These are phyloP conservation scores for Komagataella pseudopastoris DNA, from an alignment of 805 yeast species.

Conservation along the genomic window DNA sequence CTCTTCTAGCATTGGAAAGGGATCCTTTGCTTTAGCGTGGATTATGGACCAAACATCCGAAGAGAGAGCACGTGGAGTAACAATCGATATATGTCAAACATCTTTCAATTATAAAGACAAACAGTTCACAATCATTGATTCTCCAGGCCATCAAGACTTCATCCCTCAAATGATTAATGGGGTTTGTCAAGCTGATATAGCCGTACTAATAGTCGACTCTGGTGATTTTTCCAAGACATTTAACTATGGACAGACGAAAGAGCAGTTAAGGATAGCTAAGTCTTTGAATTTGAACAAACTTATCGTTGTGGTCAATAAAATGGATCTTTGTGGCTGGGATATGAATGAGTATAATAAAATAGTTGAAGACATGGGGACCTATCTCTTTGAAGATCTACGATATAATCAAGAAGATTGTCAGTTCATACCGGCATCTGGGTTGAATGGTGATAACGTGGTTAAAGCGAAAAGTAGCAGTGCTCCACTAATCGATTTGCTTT, in stretches of 20 bases:
- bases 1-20: slow-evolving; percentile 55
- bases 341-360: slow-evolving; percentile 39
- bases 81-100: slow-evolving; percentile 65
- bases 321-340: slow-evolving; percentile 52
- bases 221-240: slow-evolving; percentile 64
- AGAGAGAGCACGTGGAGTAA: slow-evolving; percentile 66
- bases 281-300: slow-evolving; percentile 51
- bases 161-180: slow-evolving; percentile 84
- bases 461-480: slow-evolving; percentile 18
- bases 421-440: slow-evolving; percentile 61
- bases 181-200: slow-evolving; percentile 65
- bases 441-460: slow-evolving; percentile 53
- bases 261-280: slow-evolving; percentile 58
- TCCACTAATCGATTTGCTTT: slow-evolving; percentile 25
- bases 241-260: slow-evolving; percentile 63
- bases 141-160: slow-evolving; percentile 77
- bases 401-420: slow-evolving; percentile 24
- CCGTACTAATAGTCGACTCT: slow-evolving; percentile 59
- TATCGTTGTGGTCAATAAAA: slow-evolving; percentile 55
- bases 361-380: slow-evolving; percentile 30
- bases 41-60: slow-evolving; percentile 70
- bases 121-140: slow-evolving; percentile 61
- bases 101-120: slow-evolving; percentile 42
- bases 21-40: slow-evolving; percentile 79
- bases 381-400: slow-evolving; percentile 39